Conservation (phyloP, 139 green algal genomes). For the Ettlia oleoabundans region DNA sequence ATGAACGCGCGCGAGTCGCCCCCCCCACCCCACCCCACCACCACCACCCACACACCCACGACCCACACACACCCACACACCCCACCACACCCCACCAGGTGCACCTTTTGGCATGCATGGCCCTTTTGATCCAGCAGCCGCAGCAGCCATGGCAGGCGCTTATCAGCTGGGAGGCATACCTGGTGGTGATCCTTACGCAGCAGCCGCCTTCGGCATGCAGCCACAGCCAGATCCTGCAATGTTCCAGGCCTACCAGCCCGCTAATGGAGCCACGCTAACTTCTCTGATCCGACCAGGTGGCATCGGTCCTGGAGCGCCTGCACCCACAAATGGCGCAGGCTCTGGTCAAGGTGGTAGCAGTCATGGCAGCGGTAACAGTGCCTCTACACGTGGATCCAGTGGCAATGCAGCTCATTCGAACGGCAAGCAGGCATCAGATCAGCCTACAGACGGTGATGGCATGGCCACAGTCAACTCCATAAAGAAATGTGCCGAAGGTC, state of each 20-base stretch:
- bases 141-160: conserved; percentile 20
- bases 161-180: conserved; percentile 30
- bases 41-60: too few species aligned
- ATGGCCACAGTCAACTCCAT: neutral
- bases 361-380: neutral
- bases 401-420: neutral
- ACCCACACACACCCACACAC: too few species aligned
- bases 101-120: conserved; percentile 20
- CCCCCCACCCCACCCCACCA: too few species aligned
- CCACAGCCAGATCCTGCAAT: conserved; percentile 16
- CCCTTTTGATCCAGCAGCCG: conserved; percentile 24
- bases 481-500: too few species aligned
- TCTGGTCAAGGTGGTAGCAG: neutral
- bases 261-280: conserved; percentile 9
- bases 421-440: conserved; percentile 5
- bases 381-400: neutral
- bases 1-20: too few species aligned
- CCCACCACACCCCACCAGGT: neutral
- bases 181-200: conserved; percentile 18
- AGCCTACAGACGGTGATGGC: neutral
- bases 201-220: conserved; percentile 28
- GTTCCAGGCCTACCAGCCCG: conserved; percentile 31
- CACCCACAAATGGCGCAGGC: neutral
- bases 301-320: neutral
- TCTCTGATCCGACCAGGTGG: conserved; percentile 5